Conservation (phyloP, 257 asterid genomes). For the Solanum piurae region DNA sequence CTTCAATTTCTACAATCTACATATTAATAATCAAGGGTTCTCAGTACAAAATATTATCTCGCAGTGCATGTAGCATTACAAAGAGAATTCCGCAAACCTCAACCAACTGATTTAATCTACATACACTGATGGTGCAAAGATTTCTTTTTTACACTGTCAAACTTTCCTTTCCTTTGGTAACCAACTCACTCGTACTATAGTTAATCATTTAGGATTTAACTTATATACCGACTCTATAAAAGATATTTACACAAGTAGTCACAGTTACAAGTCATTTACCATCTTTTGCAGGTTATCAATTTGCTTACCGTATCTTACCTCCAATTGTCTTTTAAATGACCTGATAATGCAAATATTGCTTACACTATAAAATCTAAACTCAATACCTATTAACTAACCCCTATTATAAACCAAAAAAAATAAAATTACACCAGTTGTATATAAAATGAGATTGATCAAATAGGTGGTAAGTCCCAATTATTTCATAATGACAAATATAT, state of each 20-base stretch:
- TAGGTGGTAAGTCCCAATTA: neutral
- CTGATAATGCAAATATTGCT: neutral
- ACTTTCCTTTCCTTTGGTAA: neutral
- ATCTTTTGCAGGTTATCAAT: neutral
- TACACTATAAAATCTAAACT: no score
- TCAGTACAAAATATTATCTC: neutral
- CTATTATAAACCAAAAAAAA: no score
- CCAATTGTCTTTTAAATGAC: neutral
- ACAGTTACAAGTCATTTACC: neutral
- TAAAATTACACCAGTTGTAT: neutral
- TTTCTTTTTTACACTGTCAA: neutral
- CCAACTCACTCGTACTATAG: neutral
- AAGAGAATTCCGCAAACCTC: neutral
- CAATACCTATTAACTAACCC: no score
- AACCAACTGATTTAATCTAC: neutral
- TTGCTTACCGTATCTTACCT: neutral
- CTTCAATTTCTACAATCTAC: neutral
- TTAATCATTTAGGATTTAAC: neutral
- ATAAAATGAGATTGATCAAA: neutral
- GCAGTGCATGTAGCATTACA: neutral
- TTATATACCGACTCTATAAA: neutral
- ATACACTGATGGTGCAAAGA: neutral
- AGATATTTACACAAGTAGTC: neutral
- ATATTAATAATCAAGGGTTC: neutral
- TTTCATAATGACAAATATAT: neutral